Percentiles rank a stretch among this genome's conserved stretches.
Conservation (phyloP, 352 stramenopile species). For the Globisporangium nagaii region DNA sequence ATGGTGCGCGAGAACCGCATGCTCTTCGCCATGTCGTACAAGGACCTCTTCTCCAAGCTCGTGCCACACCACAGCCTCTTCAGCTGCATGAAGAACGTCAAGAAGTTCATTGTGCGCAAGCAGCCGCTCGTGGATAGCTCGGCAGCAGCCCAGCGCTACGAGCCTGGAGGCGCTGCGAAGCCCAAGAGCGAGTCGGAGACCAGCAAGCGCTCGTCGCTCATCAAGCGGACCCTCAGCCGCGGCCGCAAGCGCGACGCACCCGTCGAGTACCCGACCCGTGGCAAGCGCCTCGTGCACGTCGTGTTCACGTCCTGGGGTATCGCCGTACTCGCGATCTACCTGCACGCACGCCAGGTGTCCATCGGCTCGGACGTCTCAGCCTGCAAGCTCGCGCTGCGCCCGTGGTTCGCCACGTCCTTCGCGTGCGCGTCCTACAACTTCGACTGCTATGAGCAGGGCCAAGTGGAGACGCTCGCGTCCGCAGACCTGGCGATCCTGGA, state of each 20-base stretch:
- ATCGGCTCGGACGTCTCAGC: conserved; percentile 11
- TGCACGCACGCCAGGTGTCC: conserved; percentile 20
- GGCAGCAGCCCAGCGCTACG: neutral
- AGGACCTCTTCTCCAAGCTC: conserved; percentile 14
- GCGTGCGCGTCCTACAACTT: conserved; percentile 30
- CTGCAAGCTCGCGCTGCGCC: conserved; percentile 25
- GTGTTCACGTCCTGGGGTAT: conserved; percentile 30
- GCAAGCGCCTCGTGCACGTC: conserved; percentile 21
- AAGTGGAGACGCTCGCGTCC: conserved; percentile 16
- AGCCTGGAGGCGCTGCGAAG: neutral
- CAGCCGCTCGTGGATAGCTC: too few relatives aligned
- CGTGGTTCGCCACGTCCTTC: conserved; percentile 26
- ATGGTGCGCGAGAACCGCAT: conserved; percentile 18
- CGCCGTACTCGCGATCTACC: conserved; percentile 24
- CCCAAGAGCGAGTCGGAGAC: neutral
- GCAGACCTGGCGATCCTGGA: conserved; percentile 17
- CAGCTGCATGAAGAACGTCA: conserved; percentile 16
- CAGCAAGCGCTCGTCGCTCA: neutral
- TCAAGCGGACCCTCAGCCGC: neutral
- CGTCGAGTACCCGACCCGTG: conserved; percentile 2
- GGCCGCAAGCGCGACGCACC: neutral
- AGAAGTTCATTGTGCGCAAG: conserved; percentile 14
- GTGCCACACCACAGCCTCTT: conserved; percentile 17
- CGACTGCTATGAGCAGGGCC: conserved; percentile 22
- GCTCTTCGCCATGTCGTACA: conserved; percentile 14